Percentiles rank a stretch among this genome's conserved stretches.
Evolutionary conservation across 1,284 basidiomycete species (phyloP).

Genomic region (Pyrrhoderma lamaoense): DNA sequence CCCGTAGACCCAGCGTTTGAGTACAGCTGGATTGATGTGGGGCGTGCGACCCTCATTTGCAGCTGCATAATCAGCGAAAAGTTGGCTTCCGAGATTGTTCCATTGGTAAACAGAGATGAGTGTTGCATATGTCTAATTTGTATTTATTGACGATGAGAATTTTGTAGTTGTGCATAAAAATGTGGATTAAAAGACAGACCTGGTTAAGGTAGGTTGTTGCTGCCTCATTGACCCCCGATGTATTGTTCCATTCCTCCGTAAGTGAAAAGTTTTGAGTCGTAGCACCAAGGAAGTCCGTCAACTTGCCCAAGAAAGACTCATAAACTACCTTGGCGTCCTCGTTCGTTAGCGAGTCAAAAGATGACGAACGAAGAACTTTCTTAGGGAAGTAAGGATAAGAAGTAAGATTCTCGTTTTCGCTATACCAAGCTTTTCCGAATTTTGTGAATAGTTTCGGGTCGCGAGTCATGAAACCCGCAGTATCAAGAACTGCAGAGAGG

Average conservation of each 20-base stretch:
- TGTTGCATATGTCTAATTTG: conserved; percentile 27
- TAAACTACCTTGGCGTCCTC: conserved; percentile 21
- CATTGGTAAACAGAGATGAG: conserved; percentile 33
- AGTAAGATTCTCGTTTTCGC: conserved; percentile 19
- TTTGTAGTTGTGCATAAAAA: neutral
- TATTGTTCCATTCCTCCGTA: conserved; percentile 28
- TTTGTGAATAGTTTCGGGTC: conserved; percentile 19
- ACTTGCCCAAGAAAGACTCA: conserved; percentile 30
- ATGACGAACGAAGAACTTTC: conserved; percentile 30
- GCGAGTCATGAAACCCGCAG: conserved; percentile 21
- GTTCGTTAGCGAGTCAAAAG: conserved; percentile 23
- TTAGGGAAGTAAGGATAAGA: conserved; percentile 31
- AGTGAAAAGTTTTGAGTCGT: conserved; percentile 29
- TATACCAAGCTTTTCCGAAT: conserved; percentile 25
- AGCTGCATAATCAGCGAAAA: conserved; percentile 32
- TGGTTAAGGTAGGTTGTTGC: conserved; percentile 25
- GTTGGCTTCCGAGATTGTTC: conserved; percentile 30
- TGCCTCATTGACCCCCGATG: conserved; percentile 24
- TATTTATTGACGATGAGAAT: neutral
- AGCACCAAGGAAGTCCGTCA: conserved; percentile 30
- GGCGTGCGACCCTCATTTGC: conserved; percentile 32
- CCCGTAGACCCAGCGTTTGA: conserved; percentile 31
- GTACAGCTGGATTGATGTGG: conserved; percentile 33
- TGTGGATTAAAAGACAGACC: neutral
- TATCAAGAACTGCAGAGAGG: conserved; percentile 30